Percentiles rank a stretch among this genome's conserved stretches.
Evolutionary conservation across 257 asterid genomes (phyloP).

Genomic region (Solanum gracilifrons): DNA sequence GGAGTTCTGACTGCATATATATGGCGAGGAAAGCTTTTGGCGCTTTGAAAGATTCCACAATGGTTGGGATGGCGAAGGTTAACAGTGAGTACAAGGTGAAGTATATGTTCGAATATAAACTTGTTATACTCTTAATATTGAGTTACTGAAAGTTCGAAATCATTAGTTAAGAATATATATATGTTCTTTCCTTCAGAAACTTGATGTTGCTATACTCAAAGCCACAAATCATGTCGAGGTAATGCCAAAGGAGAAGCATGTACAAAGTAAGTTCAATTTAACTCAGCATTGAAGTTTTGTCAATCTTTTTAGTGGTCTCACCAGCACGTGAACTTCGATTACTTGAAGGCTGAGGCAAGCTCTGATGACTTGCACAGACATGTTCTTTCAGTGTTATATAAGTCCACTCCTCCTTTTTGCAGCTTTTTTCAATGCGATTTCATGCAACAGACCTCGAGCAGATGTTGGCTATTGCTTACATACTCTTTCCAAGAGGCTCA

Average conservation of each 20-base stretch:
- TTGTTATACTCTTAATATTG: background rate
- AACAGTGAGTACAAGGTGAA: constrained; percentile 64
- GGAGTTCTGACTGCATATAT: background rate
- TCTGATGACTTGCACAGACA: background rate
- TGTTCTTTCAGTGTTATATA: background rate
- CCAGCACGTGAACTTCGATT: background rate
- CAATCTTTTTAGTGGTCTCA: background rate
- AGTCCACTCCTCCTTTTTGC: constrained; percentile 7
- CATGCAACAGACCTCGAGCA: constrained; percentile 65
- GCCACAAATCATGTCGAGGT: constrained; percentile 70
- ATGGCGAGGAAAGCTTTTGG: constrained; percentile 43
- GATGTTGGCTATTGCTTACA: constrained; percentile 71
- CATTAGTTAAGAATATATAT: background rate
- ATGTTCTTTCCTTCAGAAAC: constrained; percentile 30
- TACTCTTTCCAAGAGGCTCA: constrained; percentile 57
- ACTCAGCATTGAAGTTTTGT: background rate
- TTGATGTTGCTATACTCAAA: constrained; percentile 63
- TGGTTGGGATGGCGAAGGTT: constrained; percentile 70
- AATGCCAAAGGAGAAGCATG: constrained; percentile 76
- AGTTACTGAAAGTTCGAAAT: background rate
- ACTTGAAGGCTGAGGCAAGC: background rate
- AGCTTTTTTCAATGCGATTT: constrained; percentile 58
- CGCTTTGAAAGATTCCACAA: constrained; percentile 67
- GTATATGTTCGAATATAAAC: background rate
- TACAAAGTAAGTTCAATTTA: constrained; percentile 41